Conservation (phyloP, 176 grass and related monocot species). For the Ensete glaucum region DNA sequence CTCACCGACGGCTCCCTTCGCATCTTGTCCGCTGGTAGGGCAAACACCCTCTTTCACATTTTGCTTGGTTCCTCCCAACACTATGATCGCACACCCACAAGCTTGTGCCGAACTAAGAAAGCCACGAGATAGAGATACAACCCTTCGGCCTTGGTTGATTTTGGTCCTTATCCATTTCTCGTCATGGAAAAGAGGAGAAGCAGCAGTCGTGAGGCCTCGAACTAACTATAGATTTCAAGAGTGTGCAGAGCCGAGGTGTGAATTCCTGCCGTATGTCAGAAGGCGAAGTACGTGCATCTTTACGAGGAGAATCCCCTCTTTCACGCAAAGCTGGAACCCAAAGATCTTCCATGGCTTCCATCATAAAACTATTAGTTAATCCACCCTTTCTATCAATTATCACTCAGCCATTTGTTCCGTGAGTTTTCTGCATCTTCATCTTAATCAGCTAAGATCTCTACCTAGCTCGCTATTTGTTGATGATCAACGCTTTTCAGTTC, state of each 20-base stretch:
- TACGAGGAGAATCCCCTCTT: conserved; percentile 43
- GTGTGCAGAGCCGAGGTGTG: conserved; percentile 58
- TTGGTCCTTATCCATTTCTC: conserved; percentile 28
- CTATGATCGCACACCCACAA: not conserved
- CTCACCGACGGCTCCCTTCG: conserved; percentile 72
- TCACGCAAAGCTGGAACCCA: conserved; percentile 72
- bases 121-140: conserved; percentile 22
- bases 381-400: not conserved
- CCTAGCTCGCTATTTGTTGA: not conserved
- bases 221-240: conserved; percentile 29
- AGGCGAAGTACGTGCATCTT: conserved; percentile 55
- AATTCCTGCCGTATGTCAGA: conserved; percentile 81
- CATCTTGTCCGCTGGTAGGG: conserved; percentile 72
- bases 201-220: not conserved
- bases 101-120: conserved; percentile 23
- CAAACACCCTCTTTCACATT: not conserved
- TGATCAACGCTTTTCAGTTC: not conserved
- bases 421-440: too few relatives aligned
- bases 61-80: not conserved
- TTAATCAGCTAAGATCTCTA: not conserved
- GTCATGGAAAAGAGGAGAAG: conserved; percentile 38
- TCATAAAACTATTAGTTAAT: conserved; percentile 10
- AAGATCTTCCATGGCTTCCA: conserved; percentile 27
- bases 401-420: too few relatives aligned
- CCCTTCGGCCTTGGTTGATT: conserved; percentile 5